Evolutionary conservation across 2,329 filamentous ascomycete genomes (phyloP).

Genomic region (Thielaviopsis euricoi): DNA sequence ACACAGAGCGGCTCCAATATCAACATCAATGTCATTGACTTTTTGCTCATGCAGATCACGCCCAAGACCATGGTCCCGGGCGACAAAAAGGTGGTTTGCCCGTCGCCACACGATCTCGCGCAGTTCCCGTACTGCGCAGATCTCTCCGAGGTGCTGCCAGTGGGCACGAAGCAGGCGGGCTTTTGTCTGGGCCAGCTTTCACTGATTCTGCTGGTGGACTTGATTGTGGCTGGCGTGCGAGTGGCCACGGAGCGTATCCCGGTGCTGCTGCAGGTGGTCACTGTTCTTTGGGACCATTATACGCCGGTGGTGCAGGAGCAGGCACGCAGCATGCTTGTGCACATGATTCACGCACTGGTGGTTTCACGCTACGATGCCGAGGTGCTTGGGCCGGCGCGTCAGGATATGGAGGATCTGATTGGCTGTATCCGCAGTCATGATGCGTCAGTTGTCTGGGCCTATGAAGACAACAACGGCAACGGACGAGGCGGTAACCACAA

Average conservation of each 20-base stretch:
- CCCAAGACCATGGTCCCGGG: slow-evolving; percentile 95
- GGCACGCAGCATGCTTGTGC: slow-evolving; percentile 91
- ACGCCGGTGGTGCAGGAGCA: slow-evolving; percentile 90
- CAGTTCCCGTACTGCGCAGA: slow-evolving; percentile 82
- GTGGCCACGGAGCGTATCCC: slow-evolving; percentile 66
- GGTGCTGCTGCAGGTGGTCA: slow-evolving; percentile 74
- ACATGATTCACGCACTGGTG: slow-evolving; percentile 89
- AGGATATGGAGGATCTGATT: slow-evolving; percentile 71
- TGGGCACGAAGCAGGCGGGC: slow-evolving; percentile 80
- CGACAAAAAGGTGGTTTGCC: slow-evolving; percentile 55
- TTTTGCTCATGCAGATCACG: slow-evolving; percentile 75
- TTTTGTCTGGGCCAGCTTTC: slow-evolving; percentile 88
- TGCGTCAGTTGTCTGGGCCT: slow-evolving; percentile 74
- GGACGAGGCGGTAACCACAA: slow-evolving; percentile 49
- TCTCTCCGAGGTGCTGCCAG: slow-evolving; percentile 58
- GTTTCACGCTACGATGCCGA: slow-evolving; percentile 62
- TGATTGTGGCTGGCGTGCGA: slow-evolving; percentile 85
- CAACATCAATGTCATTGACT: slow-evolving; percentile 87
- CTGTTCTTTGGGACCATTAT: slow-evolving; percentile 95
- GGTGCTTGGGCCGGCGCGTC: slow-evolving; percentile 43
- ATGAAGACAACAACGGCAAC: slow-evolving; percentile 79
- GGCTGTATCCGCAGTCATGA: slow-evolving; percentile 77
- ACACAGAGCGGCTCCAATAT: slow-evolving; percentile 41
- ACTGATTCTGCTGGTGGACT: slow-evolving; percentile 81
- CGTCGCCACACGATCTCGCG: slow-evolving; percentile 55